Evolutionary conservation across 129 eudicot species (phyloP).

Genomic region (Helichrysum umbraculigerum): DNA sequence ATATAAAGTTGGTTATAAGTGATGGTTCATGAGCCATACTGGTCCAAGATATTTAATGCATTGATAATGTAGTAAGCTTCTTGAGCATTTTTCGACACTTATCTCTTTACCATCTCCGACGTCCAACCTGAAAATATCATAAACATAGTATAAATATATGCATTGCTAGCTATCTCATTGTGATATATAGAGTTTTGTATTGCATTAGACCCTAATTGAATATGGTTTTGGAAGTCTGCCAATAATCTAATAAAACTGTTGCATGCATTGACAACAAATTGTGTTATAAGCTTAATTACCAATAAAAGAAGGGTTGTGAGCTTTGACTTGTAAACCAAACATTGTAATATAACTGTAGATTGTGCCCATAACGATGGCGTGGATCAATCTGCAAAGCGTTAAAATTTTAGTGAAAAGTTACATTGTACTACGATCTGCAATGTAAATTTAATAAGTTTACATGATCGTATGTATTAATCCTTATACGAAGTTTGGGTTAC

Average conservation of each 20-base stretch:
- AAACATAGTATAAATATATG: constrained; percentile 5
- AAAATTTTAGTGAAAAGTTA: not conserved
- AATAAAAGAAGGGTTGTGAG: constrained; percentile 77
- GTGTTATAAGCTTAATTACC: constrained; percentile 39
- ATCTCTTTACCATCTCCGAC: constrained; percentile 91
- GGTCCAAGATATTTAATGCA: constrained; percentile 93
- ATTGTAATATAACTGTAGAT: constrained; percentile 62
- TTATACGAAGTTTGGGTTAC: not conserved
- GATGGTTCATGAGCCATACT: constrained; percentile 33
- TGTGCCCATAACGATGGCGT: constrained; percentile 83
- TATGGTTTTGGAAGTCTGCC: too few species aligned
- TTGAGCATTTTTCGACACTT: constrained; percentile 58
- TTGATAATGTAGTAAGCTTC: constrained; percentile 60
- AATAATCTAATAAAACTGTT: too few species aligned
- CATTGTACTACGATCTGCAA: not conserved
- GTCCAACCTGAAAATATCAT: constrained; percentile 62
- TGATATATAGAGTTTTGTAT: not conserved
- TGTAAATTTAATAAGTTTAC: not conserved
- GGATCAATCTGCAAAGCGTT: constrained; percentile 59
- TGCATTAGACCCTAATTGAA: not conserved
- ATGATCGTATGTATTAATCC: too few species aligned
- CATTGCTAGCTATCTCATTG: not conserved
- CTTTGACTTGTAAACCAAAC: constrained; percentile 69
- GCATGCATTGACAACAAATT: too few species aligned
- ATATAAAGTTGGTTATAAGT: not conserved